Evolutionary conservation across 306 rosid species (phyloP), one percentile per base, ranked within the genome.

Genomic region (Gleditsia sinensis): DNA sequence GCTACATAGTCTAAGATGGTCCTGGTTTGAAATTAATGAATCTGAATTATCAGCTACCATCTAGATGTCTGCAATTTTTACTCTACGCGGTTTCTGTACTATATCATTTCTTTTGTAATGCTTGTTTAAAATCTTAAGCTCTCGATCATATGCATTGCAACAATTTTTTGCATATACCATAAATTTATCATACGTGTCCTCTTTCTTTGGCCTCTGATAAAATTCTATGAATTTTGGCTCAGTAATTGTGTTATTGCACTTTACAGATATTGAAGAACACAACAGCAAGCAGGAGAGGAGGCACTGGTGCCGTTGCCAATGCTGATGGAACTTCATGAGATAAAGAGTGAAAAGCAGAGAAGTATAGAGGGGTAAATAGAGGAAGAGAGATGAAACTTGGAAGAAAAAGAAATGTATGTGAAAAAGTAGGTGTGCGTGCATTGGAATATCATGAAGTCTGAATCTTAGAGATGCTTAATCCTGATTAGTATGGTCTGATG

Each of bases 231-330:
- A 21, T 28, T 19, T 39, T 39, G 34, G 32, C 17, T 16, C 6
- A 39, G 53, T 9, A 56, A 67, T 69, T 70, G 48, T 74, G 59
- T 53, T 23, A 2, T 73, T 67, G 16, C 19, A 17, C 14, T 23
- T 13, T 53, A 81, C 83, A 89, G 94, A 86, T 89, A 80, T 64
- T 89, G 91, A 89, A 89, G 86, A 89, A 89, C 82, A 89, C 94
- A n/a, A 89, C 94, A 24, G 85, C 91, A 14, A 77, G 88, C 71
- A 68, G 89, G 72, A 83, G 86, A 83, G 88, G 90, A 46, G 85
- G 86, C 54, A 72, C 34, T 50, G 50, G 9, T 21, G 50, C 68
- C 1, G 66, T 43, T 49, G 51, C 62, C 19, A 74, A 33, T 23
- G 78, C 27, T 56, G 80, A 76, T 30, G 75, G 74, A 27, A 12